Evolutionary conservation across 768 basidiomycete genomes (phyloP), one percentile per base, ranked within the genome.

Genomic region (Trametes maxima): DNA sequence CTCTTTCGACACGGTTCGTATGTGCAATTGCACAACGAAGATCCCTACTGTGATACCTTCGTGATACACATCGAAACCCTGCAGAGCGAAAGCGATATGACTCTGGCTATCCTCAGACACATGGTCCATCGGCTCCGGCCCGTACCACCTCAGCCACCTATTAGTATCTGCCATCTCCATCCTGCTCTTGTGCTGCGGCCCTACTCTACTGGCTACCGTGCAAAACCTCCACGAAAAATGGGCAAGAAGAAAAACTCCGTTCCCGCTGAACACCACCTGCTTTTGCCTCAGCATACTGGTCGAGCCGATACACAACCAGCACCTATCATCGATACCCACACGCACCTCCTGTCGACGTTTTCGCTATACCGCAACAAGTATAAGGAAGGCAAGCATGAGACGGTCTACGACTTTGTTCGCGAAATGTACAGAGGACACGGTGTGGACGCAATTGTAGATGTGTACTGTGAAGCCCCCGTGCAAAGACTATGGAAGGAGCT

Each of bases 381-480:
- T 71, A 83, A 80, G 24, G 72, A 79, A 0, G 86, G 84, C 0
- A 77, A 77, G 54, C 79, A 82, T 64, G 67, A 75, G 10, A 80
- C 78, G n/a, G 76, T 90, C n/a, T 83, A 79, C 70, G 89, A 88
- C 40, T 90, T 94, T 64, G 82, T 89, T 5, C 79, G 80, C 2
- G 85, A 77, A 16, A 70, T 90, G 68, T 91, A 89, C 67, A 72
- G 68, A 1, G 82, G 75, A 11, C 80, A 81, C 28, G 80, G 80
- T 39, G 84, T 93, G 3, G 76, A 83, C 54, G 81, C 85, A 5
- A 79, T 94, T 54, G 85, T 95, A 6, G 93, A 95, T 65, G 93
- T 95, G 2, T 95, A 90, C 88, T 95, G 93, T 65, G 93, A 94
- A 68, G 89, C 88, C 0, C 89, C 92, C 0, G 84, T 91, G 14